These are phyloP conservation scores for Porphyridium purpureum DNA, from an alignment of 23 red algal genomes.

Conservation along the genomic window DNA sequence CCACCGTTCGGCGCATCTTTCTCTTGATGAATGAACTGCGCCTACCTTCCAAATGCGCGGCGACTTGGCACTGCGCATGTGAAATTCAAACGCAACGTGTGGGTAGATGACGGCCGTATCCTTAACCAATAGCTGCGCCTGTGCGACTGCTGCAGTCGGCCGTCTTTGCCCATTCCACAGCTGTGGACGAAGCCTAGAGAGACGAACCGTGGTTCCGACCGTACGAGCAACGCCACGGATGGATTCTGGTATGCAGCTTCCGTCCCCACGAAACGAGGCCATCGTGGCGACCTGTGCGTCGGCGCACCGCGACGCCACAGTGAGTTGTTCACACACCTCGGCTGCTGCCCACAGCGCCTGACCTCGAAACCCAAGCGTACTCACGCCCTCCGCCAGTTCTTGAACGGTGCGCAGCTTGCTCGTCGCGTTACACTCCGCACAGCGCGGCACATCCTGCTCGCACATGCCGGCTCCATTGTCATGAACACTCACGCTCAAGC, in stretches of 20 bases:
- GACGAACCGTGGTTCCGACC: no score
- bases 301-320: constrained; percentile 1
- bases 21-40: no score
- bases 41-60: no score
- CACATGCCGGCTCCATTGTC: constrained; percentile 47
- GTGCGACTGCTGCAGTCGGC: no score
- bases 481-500: constrained; percentile 7
- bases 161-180: no score
- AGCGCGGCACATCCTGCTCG: constrained; percentile 4
- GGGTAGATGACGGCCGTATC: no score
- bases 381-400: constrained; percentile 24
- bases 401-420: constrained; percentile 35
- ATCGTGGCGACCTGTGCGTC: constrained; percentile 4
- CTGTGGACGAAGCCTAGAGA: no score
- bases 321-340: constrained; percentile 7
- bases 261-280: constrained; percentile 7
- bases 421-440: constrained; percentile 39
- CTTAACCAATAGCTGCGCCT: no score
- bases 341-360: constrained; percentile 60
- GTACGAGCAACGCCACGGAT: not conserved
- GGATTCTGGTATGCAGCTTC: not conserved
- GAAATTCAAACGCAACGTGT: no score
- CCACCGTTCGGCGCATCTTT: no score
- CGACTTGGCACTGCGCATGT: no score
- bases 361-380: constrained; percentile 59